Conservation (phyloP, 805 yeast species). For the Trichomonascus vanleenenianus region DNA sequence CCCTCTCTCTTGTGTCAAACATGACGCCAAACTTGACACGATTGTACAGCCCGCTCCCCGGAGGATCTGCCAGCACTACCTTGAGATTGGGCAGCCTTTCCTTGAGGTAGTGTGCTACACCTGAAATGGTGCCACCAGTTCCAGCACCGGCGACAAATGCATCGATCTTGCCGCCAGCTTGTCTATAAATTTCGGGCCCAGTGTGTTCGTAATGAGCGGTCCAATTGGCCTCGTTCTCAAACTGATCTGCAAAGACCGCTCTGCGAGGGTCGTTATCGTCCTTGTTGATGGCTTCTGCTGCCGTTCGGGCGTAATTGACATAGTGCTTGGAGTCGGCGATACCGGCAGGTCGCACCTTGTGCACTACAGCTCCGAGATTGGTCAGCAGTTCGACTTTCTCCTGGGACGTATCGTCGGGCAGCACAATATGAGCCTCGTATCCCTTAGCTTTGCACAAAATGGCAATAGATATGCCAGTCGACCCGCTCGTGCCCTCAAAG, state of each 20-base stretch:
- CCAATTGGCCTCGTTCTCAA: slow-evolving; percentile 92
- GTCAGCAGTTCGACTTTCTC: slow-evolving; percentile 71
- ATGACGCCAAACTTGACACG: slow-evolving; percentile 84
- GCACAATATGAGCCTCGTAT: slow-evolving; percentile 82
- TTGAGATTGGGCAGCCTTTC: slow-evolving; percentile 36
- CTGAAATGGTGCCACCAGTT: slow-evolving; percentile 96
- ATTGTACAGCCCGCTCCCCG: slow-evolving; percentile 87
- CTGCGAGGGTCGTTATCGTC: slow-evolving; percentile 32
- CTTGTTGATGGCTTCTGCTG: slow-evolving; percentile 43
- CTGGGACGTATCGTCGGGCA: slow-evolving; percentile 86
- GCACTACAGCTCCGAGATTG: slow-evolving; percentile 73
- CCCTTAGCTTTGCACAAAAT: slow-evolving; percentile 85
- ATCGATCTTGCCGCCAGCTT: slow-evolving; percentile 58
- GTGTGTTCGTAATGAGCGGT: slow-evolving; percentile 70
- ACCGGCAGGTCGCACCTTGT: slow-evolving; percentile 87
- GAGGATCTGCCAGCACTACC: slow-evolving; percentile 85
- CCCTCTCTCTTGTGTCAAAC: slow-evolving; percentile 83
- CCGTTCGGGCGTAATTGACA: slow-evolving; percentile 74
- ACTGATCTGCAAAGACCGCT: slow-evolving; percentile 91
- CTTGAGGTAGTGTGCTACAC: slow-evolving; percentile 71
- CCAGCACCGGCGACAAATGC: slow-evolving; percentile 89
- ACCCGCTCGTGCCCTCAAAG: slow-evolving; percentile 94
- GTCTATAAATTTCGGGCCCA: slow-evolving; percentile 87
- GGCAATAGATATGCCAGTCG: slow-evolving; percentile 93
- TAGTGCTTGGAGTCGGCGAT: slow-evolving; percentile 92